Evolutionary conservation across 129 eudicot species (phyloP).

Genomic region (Chrysanthemum makinoi): DNA sequence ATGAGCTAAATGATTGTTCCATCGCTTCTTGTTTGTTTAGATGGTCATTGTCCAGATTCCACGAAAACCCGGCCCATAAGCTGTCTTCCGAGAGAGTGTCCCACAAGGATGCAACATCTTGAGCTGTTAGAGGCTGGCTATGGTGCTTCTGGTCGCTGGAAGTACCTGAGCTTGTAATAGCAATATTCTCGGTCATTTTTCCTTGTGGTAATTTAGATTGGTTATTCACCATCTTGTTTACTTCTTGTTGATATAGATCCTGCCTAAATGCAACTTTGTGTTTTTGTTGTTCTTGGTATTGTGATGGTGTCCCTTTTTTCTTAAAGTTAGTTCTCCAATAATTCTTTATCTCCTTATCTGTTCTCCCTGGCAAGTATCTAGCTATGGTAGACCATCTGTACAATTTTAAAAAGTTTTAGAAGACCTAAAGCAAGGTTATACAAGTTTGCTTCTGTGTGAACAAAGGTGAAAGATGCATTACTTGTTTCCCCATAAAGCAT

Average conservation of each 20-base stretch:
- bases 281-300: conserved; percentile 21
- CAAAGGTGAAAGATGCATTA: conserved; percentile 21
- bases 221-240: background rate
- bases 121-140: conserved; percentile 16
- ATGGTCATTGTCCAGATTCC: conserved; percentile 9
- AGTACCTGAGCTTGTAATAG: background rate
- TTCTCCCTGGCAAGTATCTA: conserved; percentile 72
- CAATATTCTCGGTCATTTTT: background rate
- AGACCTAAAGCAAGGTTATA: background rate
- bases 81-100: conserved; percentile 16
- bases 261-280: conserved; percentile 20
- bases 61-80: conserved; percentile 19
- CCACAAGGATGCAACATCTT: conserved; percentile 26
- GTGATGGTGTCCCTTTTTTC: conserved; percentile 37
- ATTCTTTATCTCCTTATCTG: conserved; percentile 71
- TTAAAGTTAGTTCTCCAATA: conserved; percentile 77
- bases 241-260: conserved; percentile 9
- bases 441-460: background rate
- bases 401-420: background rate
- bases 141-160: conserved; percentile 12
- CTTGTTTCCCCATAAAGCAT: conserved; percentile 89
- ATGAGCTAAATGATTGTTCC: conserved; percentile 18
- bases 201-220: background rate
- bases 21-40: conserved; percentile 9
- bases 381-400: conserved; percentile 84